Percentiles rank a stretch among this genome's conserved stretches.
phyloP scores from a whole-genome alignment of 1,284 basidiomycete genomes.

The Cronartium ribicola region DNA sequence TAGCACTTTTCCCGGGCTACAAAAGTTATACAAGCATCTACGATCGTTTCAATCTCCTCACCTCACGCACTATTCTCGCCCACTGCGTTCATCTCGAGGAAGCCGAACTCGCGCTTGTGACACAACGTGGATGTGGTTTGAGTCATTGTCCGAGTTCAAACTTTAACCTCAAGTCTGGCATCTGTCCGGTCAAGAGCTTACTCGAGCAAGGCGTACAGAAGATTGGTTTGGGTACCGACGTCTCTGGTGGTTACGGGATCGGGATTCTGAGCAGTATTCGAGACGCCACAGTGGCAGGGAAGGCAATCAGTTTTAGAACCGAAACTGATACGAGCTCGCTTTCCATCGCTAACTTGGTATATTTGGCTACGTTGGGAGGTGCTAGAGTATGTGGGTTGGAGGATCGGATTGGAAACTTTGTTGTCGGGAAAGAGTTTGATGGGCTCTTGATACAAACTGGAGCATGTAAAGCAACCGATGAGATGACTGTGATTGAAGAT shows the following conservation, averaged over 20 bases:
- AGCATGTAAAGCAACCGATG: slow-evolving; percentile 65
- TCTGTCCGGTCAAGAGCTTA: slow-evolving; percentile 71
- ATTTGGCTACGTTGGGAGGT: slow-evolving; percentile 87
- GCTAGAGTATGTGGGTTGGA: slow-evolving; percentile 75
- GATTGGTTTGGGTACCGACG: slow-evolving; percentile 86
- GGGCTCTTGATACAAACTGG: slow-evolving; percentile 67
- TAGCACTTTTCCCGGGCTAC: slow-evolving; percentile 60
- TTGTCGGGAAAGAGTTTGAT: slow-evolving; percentile 80
- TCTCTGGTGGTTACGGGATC: slow-evolving; percentile 78
- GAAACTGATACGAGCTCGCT: slow-evolving; percentile 57
- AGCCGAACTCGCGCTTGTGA: slow-evolving; percentile 70
- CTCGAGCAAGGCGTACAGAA: slow-evolving; percentile 74
- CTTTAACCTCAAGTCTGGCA: slow-evolving; percentile 79
- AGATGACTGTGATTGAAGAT: slow-evolving; percentile 42
- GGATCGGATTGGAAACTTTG: slow-evolving; percentile 70
- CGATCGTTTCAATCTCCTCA: slow-evolving; percentile 70
- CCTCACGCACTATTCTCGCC: slow-evolving; percentile 76
- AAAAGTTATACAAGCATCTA: slow-evolving; percentile 62
- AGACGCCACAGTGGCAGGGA: slow-evolving; percentile 75
- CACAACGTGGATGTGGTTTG: slow-evolving; percentile 65
- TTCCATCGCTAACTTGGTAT: slow-evolving; percentile 70
- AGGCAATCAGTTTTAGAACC: slow-evolving; percentile 59
- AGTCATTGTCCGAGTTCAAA: slow-evolving; percentile 87
- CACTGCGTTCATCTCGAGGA: slow-evolving; percentile 77
- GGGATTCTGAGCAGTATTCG: slow-evolving; percentile 79